A percentile compares a stretch with the other conserved stretches of the same genome.
phyloP scores from a whole-genome alignment of 164 flowering plant species.

The Vitis rupestris region DNA sequence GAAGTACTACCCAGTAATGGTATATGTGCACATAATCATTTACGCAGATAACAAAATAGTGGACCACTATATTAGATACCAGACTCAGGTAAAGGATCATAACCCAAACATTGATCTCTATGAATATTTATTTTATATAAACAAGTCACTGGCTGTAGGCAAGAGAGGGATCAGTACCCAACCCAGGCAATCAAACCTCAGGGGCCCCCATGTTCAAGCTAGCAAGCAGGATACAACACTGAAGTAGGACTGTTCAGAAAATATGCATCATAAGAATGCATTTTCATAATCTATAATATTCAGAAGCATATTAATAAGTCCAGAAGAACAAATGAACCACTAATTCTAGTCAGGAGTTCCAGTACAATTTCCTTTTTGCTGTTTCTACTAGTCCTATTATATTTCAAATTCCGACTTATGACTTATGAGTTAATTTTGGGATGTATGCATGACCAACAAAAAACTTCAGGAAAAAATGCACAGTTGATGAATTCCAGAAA shows the following conservation, averaged over 20 bases:
- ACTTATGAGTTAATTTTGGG: too few relatives aligned
- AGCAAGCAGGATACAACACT: constrained; percentile 21
- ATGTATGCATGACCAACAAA: too few relatives aligned
- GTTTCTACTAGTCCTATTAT: too few relatives aligned
- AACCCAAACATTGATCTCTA: not conserved
- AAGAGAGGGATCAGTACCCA: constrained; percentile 6
- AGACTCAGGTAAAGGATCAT: not conserved
- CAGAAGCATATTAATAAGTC: not conserved
- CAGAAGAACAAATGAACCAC: too few relatives aligned
- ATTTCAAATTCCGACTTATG: too few relatives aligned
- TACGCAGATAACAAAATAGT: not conserved
- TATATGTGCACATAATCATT: too few relatives aligned
- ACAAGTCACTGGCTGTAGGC: constrained; percentile 6
- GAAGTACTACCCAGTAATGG: too few relatives aligned
- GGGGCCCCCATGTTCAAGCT: constrained; percentile 21
- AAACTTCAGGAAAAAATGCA: too few relatives aligned
- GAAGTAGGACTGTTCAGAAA: constrained; percentile 15
- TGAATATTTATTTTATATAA: not conserved
- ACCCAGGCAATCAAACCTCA: constrained; percentile 12
- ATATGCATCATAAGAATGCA: constrained; percentile 17
- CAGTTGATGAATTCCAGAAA: too few relatives aligned
- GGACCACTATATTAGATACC: constrained; percentile 8
- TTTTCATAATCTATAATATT: not conserved
- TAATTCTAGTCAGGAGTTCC: too few relatives aligned
- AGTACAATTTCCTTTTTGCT: too few relatives aligned